phyloP scores from a whole-genome alignment of 2,329 filamentous ascomycete species.

The Calonectria hawksworthii region DNA sequence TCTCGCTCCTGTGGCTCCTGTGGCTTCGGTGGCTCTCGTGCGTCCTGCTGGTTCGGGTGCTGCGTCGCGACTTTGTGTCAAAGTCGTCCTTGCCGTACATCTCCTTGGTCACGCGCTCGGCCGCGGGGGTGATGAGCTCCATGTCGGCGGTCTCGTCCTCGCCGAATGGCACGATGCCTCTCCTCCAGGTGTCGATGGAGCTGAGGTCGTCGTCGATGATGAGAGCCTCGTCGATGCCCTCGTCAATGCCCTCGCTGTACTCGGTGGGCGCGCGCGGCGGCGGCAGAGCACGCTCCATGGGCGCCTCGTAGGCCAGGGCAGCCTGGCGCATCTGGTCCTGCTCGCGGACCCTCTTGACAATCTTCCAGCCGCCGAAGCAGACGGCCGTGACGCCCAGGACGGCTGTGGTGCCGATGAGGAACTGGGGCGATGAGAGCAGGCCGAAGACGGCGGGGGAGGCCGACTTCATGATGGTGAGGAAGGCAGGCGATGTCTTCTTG shows the following conservation, averaged over 20 bases:
- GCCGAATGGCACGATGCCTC: constrained; percentile 66
- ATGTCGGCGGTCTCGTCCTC: constrained; percentile 64
- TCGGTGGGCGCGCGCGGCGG: constrained; percentile 45
- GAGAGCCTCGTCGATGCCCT: constrained; percentile 69
- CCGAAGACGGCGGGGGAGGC: constrained; percentile 89
- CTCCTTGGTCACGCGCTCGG: constrained; percentile 61
- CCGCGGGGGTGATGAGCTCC: constrained; percentile 71
- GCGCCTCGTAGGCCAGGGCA: constrained; percentile 46
- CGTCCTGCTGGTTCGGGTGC: constrained; percentile 49
- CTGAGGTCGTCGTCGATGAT: constrained; percentile 70
- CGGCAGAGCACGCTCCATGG: constrained; percentile 44
- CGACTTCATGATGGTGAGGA: constrained; percentile 81
- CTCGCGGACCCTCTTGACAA: constrained; percentile 85
- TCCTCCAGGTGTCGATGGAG: constrained; percentile 70
- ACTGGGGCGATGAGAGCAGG: constrained; percentile 90
- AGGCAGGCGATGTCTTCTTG: constrained; percentile 86
- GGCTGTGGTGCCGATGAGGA: constrained; percentile 91
- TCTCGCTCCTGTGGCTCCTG: constrained; percentile 46
- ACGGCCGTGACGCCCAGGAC: constrained; percentile 95
- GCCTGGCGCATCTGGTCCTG: constrained; percentile 47
- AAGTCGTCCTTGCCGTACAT: constrained; percentile 54
- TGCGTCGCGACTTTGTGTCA: constrained; percentile 55
- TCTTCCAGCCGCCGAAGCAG: constrained; percentile 96
- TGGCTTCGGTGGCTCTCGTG: constrained; percentile 46
- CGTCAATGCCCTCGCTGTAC: constrained; percentile 59